Conservation (phyloP, 2,329 filamentous ascomycete genomes). For the Periconia digitata region DNA sequence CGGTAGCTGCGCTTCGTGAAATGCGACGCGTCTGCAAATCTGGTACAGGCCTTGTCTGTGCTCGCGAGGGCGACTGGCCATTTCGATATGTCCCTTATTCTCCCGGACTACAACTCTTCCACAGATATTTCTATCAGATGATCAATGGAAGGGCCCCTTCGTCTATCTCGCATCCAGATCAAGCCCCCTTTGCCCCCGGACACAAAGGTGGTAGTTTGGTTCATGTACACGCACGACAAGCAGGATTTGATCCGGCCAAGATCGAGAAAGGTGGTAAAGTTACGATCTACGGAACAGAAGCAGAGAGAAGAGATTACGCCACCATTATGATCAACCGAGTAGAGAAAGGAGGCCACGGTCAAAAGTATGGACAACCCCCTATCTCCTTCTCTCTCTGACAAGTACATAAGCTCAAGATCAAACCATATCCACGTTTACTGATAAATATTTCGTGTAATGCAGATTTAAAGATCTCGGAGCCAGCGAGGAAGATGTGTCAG, state of each 20-base stretch:
- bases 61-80: conserved; percentile 20
- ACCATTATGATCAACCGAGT: conserved; percentile 15
- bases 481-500: conserved; percentile 34
- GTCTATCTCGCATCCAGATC: conserved; percentile 4
- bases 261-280: conserved; percentile 15
- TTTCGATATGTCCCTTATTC: conserved; percentile 19
- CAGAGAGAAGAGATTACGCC: conserved; percentile 29
- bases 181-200: conserved; percentile 22
- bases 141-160: conserved; percentile 24
- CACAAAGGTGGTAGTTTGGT: conserved; percentile 19
- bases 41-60: conserved; percentile 48
- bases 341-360: conserved; percentile 18
- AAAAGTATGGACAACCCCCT: conserved; percentile 14
- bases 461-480: conserved; percentile 24
- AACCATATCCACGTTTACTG: no score
- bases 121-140: conserved; percentile 39
- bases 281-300: conserved; percentile 8
- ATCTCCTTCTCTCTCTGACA: background rate
- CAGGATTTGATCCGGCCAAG: conserved; percentile 17
- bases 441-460: background rate
- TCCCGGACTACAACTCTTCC: conserved; percentile 17
- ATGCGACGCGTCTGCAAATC: conserved; percentile 55
- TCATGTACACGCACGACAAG: conserved; percentile 27
- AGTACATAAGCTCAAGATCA: no score
- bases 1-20: conserved; percentile 50